Conservation (phyloP, 768 basidiomycete genomes). For the Amanita fuliginea region DNA sequence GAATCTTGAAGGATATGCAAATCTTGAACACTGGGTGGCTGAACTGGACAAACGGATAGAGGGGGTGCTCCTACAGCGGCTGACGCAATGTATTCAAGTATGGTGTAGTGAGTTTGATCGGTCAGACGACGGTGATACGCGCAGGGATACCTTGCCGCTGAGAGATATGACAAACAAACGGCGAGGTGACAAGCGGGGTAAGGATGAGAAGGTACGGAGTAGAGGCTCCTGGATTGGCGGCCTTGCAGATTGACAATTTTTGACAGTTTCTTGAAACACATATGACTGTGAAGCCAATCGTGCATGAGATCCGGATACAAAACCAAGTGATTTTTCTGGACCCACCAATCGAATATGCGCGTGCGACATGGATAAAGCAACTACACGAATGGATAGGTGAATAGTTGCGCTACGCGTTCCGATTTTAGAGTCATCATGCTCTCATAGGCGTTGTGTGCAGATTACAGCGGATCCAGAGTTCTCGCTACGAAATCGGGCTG, state of each 20-base stretch:
- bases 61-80: slow-evolving; percentile 59
- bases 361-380: slow-evolving; percentile 81
- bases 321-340: slow-evolving; percentile 99
- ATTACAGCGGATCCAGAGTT: slow-evolving; percentile 81
- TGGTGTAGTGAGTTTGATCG: slow-evolving; percentile 88
- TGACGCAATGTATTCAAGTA: slow-evolving; percentile 67
- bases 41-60: slow-evolving; percentile 81
- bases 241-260: slow-evolving; percentile 1
- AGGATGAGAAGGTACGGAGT: slow-evolving; percentile 64
- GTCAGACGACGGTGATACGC: slow-evolving; percentile 53
- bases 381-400: slow-evolving; percentile 83
- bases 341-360: slow-evolving; percentile 92
- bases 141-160: slow-evolving; percentile 37
- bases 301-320: slow-evolving; percentile 96
- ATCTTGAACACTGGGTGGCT: slow-evolving; percentile 86
- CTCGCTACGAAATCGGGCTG: slow-evolving; percentile 92
- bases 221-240: background rate
- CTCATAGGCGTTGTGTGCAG: slow-evolving; percentile 73
- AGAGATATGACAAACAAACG: slow-evolving; percentile 57
- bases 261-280: slow-evolving; percentile 57
- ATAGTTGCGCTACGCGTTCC: slow-evolving; percentile 4
- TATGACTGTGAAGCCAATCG: slow-evolving; percentile 73
- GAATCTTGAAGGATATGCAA: slow-evolving; percentile 92
- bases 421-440: background rate
- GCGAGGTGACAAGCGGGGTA: slow-evolving; percentile 50